Conservation (phyloP, 2,329 filamentous ascomycete species). For the Phyllosticta ampelicida region DNA sequence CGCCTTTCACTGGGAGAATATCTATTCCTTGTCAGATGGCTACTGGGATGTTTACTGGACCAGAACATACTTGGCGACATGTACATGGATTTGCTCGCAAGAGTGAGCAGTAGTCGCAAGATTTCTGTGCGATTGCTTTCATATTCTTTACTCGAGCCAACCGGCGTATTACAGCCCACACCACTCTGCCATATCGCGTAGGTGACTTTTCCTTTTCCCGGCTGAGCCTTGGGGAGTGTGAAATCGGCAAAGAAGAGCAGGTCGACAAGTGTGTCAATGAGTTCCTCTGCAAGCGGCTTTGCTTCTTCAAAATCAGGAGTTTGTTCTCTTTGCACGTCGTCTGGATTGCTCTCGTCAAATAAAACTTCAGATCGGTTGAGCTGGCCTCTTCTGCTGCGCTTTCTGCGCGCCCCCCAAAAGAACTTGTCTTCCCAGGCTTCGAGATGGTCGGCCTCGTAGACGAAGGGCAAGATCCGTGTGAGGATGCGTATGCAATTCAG, state of each 20-base stretch:
- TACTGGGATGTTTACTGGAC: neutral
- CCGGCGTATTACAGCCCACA: constrained; percentile 84
- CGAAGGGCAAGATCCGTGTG: constrained; percentile 76
- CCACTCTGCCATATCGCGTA: constrained; percentile 98
- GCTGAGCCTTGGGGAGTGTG: constrained; percentile 63
- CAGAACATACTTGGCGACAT: constrained; percentile 55
- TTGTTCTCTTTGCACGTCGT: constrained; percentile 33
- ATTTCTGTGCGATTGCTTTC: constrained; percentile 92
- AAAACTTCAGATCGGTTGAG: constrained; percentile 57
- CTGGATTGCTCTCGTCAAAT: constrained; percentile 63
- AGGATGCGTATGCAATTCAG: constrained; percentile 91
- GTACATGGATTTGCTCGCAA: constrained; percentile 90
- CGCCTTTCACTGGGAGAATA: constrained; percentile 68
- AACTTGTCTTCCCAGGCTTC: constrained; percentile 82
- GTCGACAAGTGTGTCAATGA: constrained; percentile 82
- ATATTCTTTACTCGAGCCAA: constrained; percentile 80
- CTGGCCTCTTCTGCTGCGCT: constrained; percentile 37
- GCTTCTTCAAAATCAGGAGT: constrained; percentile 64
- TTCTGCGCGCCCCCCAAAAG: constrained; percentile 74
- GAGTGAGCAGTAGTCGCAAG: constrained; percentile 69
- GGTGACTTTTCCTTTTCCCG: constrained; percentile 67
- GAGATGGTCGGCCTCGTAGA: constrained; percentile 82
- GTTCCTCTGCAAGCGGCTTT: constrained; percentile 81
- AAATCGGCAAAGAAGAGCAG: constrained; percentile 86
- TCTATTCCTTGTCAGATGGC: constrained; percentile 24